Base-by-base conservation (phyloP, 129 eudicot species). In the Artemisia argyi region DNA sequence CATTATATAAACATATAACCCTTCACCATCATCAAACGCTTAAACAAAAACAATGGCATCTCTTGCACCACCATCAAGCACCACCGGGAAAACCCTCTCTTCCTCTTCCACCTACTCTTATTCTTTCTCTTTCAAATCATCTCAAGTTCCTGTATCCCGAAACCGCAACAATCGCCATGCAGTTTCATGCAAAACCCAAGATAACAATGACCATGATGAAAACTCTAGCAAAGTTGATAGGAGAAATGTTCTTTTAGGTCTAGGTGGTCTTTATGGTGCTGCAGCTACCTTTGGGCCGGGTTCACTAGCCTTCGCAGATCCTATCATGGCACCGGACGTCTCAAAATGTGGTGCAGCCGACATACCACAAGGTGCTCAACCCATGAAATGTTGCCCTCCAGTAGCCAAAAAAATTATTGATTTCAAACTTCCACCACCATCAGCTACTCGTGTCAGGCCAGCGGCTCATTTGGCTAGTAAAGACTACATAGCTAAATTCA, bases 381-480 rank as follows among this genome's bases (percentile, higher is more conserved):
- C 83, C 3, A 67, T 73, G 48, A 85, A 77, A 32, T 89, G 96
- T 59, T 89, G 96, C 67, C 96, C 96, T 26, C 96, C 96, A 1
- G 11, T 50, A 2, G 20, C 89, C 35, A 17, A 65, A 24, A 78
- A 56, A 3, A 81, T 79, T 30, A 16, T 54, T 14, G 88, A 89
- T 55, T 83, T 79, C 70, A 65, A 61, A 7, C 86, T 67, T 18
- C 80, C 82, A 3, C 79, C 79, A 10, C 57, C 74, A 0, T 47
- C 81, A 3, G 42, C 69, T 17, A 9, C 78, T 16, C 80, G 83
- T 4, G 73, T 82, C 16, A 69, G 94, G 18, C 90, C 88, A 1
- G 84, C 91, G 0, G 91, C 91, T 66, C 91, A 85, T 73, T 69
- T 72, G 69, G 83, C 20, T 15, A 35, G 35, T 2, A 78, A 78